Evolutionary conservation across 768 basidiomycete genomes (phyloP).

Genomic region (Leccinum broughii): DNA sequence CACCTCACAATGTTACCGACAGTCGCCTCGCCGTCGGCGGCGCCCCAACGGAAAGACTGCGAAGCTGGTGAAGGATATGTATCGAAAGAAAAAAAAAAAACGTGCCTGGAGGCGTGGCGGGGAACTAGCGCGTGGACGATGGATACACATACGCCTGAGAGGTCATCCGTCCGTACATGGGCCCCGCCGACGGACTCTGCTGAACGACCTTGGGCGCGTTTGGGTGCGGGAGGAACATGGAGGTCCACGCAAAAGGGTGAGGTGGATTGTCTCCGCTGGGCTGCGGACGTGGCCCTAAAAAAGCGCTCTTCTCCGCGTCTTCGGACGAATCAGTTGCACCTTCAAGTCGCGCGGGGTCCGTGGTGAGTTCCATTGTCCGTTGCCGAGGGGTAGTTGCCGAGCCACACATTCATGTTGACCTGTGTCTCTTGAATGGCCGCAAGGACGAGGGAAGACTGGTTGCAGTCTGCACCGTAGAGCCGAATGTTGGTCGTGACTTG

Average conservation of each 20-base stretch:
- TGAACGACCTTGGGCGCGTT: slow-evolving; percentile 47
- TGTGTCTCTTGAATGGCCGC: slow-evolving; percentile 91
- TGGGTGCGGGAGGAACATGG: slow-evolving; percentile 54
- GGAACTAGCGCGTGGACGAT: neutral
- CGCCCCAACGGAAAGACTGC: slow-evolving; percentile 13
- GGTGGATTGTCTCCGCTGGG: slow-evolving; percentile 10
- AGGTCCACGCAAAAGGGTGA: slow-evolving; percentile 37
- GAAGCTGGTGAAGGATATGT: slow-evolving; percentile 28
- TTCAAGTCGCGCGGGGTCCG: slow-evolving; percentile 13
- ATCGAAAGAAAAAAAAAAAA: slow-evolving; percentile 26
- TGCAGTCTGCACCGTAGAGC: slow-evolving; percentile 87
- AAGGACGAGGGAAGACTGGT: slow-evolving; percentile 77
- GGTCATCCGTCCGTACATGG: slow-evolving; percentile 54
- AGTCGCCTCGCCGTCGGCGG: slow-evolving; percentile 25
- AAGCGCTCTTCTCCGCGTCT: slow-evolving; percentile 17
- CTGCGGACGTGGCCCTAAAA: slow-evolving; percentile 30
- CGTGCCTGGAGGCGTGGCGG: slow-evolving; percentile 24
- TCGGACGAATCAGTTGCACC: slow-evolving; percentile 5
- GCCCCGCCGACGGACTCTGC: slow-evolving; percentile 38
- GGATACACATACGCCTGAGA: slow-evolving; percentile 20
- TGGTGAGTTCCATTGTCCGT: slow-evolving; percentile 54
- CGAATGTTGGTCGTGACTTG: slow-evolving; percentile 82
- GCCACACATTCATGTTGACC: slow-evolving; percentile 78
- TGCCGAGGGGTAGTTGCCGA: slow-evolving; percentile 66
- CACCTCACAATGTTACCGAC: slow-evolving; percentile 47